phyloP scores from a whole-genome alignment of 768 basidiomycete genomes.

The Galerina sulciceps region DNA sequence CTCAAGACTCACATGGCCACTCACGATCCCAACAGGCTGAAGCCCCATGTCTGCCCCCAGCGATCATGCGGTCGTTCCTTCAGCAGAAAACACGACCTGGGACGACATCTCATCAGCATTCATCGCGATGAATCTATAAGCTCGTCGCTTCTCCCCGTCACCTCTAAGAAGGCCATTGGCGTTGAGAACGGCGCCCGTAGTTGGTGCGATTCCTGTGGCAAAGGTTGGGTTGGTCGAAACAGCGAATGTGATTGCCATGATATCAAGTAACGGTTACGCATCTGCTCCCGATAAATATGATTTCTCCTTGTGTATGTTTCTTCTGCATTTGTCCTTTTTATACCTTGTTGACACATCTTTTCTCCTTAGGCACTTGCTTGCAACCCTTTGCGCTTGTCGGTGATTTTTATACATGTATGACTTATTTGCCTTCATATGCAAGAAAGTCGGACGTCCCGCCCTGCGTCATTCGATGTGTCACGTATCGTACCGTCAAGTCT shows the following conservation, averaged over 20 bases:
- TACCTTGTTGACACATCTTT: constrained; percentile 1
- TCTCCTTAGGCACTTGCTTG: constrained; percentile 31
- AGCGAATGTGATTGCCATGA: constrained; percentile 65
- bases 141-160: constrained; percentile 40
- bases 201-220: constrained; percentile 81
- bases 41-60: constrained; percentile 90
- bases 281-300: background rate
- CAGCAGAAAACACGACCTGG: constrained; percentile 92
- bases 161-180: constrained; percentile 60
- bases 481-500: constrained; percentile 68
- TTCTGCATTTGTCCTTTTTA: background rate
- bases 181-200: constrained; percentile 63
- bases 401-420: constrained; percentile 25
- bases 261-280: constrained; percentile 49
- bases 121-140: constrained; percentile 71
- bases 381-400: constrained; percentile 27
- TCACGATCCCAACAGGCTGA: constrained; percentile 89
- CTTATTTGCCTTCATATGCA: constrained; percentile 23
- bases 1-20: constrained; percentile 95
- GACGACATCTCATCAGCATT: constrained; percentile 86
- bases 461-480: constrained; percentile 61
- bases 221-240: constrained; percentile 61
- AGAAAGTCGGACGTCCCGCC: constrained; percentile 42
- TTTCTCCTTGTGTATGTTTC: constrained; percentile 34
- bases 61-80: constrained; percentile 87